A percentile compares a stretch with the other conserved stretches of the same genome.
Evolutionary conservation across 1,139 yeast species (phyloP).

Genomic region (Saccharomyces hybrid): DNA sequence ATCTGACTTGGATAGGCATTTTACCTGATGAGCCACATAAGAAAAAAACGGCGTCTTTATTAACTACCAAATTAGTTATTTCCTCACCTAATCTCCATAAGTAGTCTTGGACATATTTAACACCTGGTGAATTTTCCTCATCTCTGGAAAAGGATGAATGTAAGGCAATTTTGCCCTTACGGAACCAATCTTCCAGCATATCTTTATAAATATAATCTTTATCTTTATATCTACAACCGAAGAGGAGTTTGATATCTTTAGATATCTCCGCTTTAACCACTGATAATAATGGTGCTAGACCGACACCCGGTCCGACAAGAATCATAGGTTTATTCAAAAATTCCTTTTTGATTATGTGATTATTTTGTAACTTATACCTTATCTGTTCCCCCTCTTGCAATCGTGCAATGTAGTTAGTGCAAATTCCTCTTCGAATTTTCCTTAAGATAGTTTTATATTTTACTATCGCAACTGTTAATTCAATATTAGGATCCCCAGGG

Average conservation of each 20-base stretch:
- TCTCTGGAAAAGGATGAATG: constrained; percentile 62
- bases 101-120: constrained; percentile 67
- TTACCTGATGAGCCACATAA: constrained; percentile 91
- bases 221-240: constrained; percentile 63
- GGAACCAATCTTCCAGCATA: constrained; percentile 41
- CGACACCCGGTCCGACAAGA: constrained; percentile 86
- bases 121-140: constrained; percentile 32
- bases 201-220: constrained; percentile 64
- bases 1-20: constrained; percentile 87
- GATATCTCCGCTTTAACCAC: constrained; percentile 36
- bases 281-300: constrained; percentile 82
- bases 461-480: constrained; percentile 71
- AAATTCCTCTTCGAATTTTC: constrained; percentile 70
- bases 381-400: constrained; percentile 44
- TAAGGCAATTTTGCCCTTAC: constrained; percentile 36
- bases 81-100: constrained; percentile 44
- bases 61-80: constrained; percentile 46
- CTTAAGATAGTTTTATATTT: constrained; percentile 78
- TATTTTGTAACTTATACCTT: constrained; percentile 49
- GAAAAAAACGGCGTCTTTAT: constrained; percentile 55
- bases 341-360: constrained; percentile 32
- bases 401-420: constrained; percentile 67
- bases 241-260: constrained; percentile 44
- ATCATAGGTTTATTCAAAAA: constrained; percentile 45
- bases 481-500: constrained; percentile 36